These are phyloP conservation scores for Fusarium sp. DNA, from an alignment of 2,329 filamentous ascomycete species.

Conservation along the genomic window DNA sequence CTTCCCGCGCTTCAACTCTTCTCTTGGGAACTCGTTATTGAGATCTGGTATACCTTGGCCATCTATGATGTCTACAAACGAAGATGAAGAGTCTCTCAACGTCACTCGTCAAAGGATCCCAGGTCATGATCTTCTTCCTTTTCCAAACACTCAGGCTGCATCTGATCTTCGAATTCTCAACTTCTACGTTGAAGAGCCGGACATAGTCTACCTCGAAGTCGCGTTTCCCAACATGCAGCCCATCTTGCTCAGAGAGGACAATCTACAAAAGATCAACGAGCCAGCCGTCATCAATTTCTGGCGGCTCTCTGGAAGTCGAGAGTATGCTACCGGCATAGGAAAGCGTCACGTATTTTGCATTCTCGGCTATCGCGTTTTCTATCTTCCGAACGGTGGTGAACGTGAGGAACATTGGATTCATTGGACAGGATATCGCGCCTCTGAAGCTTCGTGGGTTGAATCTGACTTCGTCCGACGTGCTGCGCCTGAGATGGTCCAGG, in stretches of 20 bases:
- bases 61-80: neutral
- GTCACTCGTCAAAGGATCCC: neutral
- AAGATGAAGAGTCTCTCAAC: neutral
- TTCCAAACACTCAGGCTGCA: neutral
- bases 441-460: neutral
- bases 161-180: neutral
- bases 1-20: neutral
- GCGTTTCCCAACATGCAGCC: neutral
- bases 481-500: neutral
- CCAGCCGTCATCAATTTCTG: neutral
- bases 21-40: neutral
- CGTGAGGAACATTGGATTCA: neutral
- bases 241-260: neutral
- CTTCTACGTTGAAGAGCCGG: neutral
- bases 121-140: neutral
- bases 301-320: neutral
- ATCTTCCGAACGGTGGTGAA: neutral
- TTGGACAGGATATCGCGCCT: neutral
- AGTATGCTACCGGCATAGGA: neutral
- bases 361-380: neutral
- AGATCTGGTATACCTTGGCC: neutral
- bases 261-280: neutral
- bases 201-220: neutral
- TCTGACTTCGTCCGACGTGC: neutral
- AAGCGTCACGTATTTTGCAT: neutral